Conservation (phyloP, 2,329 filamentous ascomycete genomes). For the Mollisia scopiformis region DNA sequence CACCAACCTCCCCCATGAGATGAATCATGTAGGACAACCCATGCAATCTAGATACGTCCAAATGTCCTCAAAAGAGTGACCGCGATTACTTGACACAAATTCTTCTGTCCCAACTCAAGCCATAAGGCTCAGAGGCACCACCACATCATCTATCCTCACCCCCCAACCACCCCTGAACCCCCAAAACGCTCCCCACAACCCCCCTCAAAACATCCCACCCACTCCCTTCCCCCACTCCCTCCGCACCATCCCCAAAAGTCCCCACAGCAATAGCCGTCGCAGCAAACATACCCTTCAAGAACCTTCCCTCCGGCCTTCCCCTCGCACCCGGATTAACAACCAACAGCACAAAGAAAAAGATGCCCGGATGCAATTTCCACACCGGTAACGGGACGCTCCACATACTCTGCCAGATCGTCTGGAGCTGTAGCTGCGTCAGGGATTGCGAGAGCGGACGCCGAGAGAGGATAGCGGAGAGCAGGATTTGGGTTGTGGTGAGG, state of each 20-base stretch:
- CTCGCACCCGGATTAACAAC: conserved; percentile 31
- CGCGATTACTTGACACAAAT: too few species aligned
- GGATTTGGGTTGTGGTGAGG: conserved; percentile 31
- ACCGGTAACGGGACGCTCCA: conserved; percentile 30
- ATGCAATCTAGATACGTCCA: too few species aligned
- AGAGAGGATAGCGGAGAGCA: conserved; percentile 32
- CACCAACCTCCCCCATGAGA: too few species aligned
- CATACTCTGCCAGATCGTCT: conserved; percentile 31
- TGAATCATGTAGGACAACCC: too few species aligned
- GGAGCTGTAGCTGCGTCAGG: conserved; percentile 21
- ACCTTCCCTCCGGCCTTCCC: conserved; percentile 32
- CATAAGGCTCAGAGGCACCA: too few species aligned
- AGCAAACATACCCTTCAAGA: conserved; percentile 36
- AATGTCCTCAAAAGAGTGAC: too few species aligned
- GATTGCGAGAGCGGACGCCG: conserved; percentile 32
- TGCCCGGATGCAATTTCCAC: conserved; percentile 38
- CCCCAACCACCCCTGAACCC: conserved; percentile 36
- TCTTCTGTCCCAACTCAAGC: too few species aligned
- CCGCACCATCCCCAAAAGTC: conserved; percentile 24
- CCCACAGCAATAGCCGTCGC: conserved; percentile 34
- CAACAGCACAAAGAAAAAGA: conserved; percentile 38
- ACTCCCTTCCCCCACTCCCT: background rate
- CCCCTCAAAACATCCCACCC: conserved; percentile 31
- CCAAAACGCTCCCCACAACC: conserved; percentile 34
- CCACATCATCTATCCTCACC: background rate